Base-by-base conservation (phyloP, 148 eudicot species). In the Rhododendron henanense region DNA sequence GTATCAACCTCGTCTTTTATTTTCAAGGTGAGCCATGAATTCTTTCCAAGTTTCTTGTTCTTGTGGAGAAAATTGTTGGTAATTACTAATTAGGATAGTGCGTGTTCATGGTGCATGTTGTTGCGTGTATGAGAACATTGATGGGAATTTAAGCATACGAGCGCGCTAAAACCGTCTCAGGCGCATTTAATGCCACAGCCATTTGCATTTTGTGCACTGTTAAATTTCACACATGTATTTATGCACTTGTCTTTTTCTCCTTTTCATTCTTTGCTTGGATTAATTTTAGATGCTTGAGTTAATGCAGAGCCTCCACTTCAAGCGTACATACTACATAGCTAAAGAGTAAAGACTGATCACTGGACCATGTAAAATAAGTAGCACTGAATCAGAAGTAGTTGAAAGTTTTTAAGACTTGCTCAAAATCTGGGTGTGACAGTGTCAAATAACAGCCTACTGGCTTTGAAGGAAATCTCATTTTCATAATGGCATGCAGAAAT, bases 1-100 rank as follows among this genome's bases (percentile, higher is more conserved):
- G 94, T 90, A 13, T 92, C 98, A 88, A 95, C 99, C 79, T 90
- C 98, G 28, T 88, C 98, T 50, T 97, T 97, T 88, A 97, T 97
- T 85, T 97, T 97, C 89, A 95, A 97, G 94, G 99, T 96, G 89
- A 83, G 65, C 37, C 39, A 73, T 25, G 71, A 39, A 44, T 63
- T 61, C 39, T 79, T 78, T 71, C 8, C 37, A 33, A 71, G 69
- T 63, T 28, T 73, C n/a, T 57, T 81, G 85, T 51, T 86, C 48
- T 48, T 53, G 45, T 82, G 75, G 13, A 82, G 45, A 14, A 51
- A 74, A 16, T 48, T 65, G 39, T 65, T 63, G 50, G 51, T 9
- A 51, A 23, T 51, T 39, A 21, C 73, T n/a, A 10, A 25, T 3
- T 65, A 10, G 39, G 10, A 21, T 8, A 6, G 1, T 44, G 21